A percentile compares a stretch with the other conserved stretches of the same genome.
These are phyloP conservation scores for Geoglossum cookeanum DNA, from an alignment of 2,329 filamentous ascomycete species.

Conservation along the genomic window DNA sequence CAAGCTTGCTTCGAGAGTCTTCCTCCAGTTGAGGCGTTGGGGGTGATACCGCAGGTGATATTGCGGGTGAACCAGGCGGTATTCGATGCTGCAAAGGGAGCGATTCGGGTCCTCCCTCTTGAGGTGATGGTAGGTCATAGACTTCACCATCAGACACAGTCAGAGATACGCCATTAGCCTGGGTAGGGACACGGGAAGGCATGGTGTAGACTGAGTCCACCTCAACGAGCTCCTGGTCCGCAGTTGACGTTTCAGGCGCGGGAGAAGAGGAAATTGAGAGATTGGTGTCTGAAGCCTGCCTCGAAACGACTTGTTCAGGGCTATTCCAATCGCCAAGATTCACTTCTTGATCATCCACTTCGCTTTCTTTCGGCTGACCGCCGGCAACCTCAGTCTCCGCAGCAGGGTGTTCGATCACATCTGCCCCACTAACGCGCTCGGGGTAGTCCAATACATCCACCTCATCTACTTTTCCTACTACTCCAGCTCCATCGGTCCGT, in stretches of 20 bases:
- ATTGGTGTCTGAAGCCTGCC: not conserved
- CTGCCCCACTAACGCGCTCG: not conserved
- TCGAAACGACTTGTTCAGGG: not conserved
- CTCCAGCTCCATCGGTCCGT: not conserved
- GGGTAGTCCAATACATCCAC: not conserved
- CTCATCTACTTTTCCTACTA: not conserved
- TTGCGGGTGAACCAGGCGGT: not conserved
- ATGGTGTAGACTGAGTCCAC: not conserved
- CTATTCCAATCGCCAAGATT: not conserved
- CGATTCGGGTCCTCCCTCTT: not conserved
- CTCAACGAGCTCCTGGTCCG: not conserved
- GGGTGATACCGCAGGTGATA: not conserved
- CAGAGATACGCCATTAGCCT: not conserved
- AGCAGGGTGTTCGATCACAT: not conserved
- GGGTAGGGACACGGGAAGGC: not conserved
- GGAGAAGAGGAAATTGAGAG: not conserved
- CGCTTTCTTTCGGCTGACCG: not conserved
- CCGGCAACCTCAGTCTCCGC: not conserved
- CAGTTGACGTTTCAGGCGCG: not conserved
- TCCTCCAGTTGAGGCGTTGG: not conserved
- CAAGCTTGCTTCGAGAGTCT: not conserved
- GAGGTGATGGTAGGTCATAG: not conserved
- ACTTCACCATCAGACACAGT: not conserved
- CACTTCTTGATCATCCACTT: not conserved
- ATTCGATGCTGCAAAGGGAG: not conserved